Evolutionary conservation across 2,329 filamentous ascomycete species (phyloP), one percentile per base, ranked within the genome.

Genomic region (Scortechinia acanthostroma): DNA sequence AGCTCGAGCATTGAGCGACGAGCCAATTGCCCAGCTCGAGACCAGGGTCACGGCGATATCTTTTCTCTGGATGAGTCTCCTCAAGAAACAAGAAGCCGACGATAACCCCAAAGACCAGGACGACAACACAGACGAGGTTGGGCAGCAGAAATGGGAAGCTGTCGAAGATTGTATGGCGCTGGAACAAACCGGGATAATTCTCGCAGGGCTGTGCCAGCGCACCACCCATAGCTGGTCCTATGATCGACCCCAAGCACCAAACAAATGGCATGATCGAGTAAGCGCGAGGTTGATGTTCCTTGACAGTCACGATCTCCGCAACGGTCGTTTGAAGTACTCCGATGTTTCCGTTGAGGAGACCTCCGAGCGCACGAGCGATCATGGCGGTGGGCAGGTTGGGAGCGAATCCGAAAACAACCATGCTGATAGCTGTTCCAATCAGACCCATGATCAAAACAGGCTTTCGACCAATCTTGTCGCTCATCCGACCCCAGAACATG

Each of bases 211-310:
- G 80, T 43, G 93, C 91, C 43, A 98, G 76, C 47, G 88, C 81
- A 55, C 93, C 93, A 57, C 93, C 93, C 58, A 97, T 86, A 60
- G 88, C 86, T 42, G 91, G 91, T 23, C 93, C 93, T 53, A 96
- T 74, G 55, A 97, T 95, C 21, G 91, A 95, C 55, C 93, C 93
- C 58, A 98, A 76, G 60, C 91, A 96, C 93, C 93, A 98, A 21
- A 97, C 88, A 60, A 95, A 89, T 4, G 93, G 93, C 90, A 98
- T 96, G 53, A 97, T 91, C 13, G 91, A 89, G 66, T 95, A 98
- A 43, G 91, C 93, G 55, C 88, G 88, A 53, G 91, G 86, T 63
- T 97, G 91, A 61, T 97, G 90, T 62, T 91, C 86, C 66, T 95
- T 95, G 48, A 87, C 84, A 3, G 88, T 95, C 21, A 97, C 86